Conservation (phyloP, 768 basidiomycete species). For the Lenzites betulinus region DNA sequence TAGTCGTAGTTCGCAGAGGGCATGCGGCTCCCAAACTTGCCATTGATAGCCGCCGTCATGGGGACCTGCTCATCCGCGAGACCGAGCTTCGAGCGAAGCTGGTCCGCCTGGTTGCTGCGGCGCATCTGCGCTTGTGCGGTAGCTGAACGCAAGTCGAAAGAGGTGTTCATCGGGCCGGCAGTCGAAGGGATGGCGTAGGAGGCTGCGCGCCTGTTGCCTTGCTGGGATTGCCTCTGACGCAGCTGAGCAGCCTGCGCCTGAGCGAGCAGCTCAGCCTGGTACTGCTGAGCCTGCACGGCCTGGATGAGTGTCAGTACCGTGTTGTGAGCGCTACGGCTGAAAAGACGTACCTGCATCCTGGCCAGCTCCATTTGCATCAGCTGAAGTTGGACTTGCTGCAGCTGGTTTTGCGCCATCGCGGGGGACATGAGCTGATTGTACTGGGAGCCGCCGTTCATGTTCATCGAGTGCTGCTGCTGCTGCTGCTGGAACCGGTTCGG, state of each 20-base stretch:
- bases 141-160: conserved; percentile 66
- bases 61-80: conserved; percentile 64
- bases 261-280: conserved; percentile 71
- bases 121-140: conserved; percentile 60
- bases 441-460: conserved; percentile 50
- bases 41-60: conserved; percentile 80
- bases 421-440: conserved; percentile 44
- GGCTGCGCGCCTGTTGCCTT: conserved; percentile 51
- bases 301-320: conserved; percentile 29
- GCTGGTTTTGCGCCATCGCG: conserved; percentile 51
- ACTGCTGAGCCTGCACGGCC: conserved; percentile 75
- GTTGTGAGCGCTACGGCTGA: not conserved
- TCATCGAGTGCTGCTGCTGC: conserved; percentile 52
- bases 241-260: conserved; percentile 58
- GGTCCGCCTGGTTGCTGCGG: conserved; percentile 69
- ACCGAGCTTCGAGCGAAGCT: conserved; percentile 61
- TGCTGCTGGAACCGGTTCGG: conserved; percentile 70
- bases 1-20: conserved; percentile 46
- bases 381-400: conserved; percentile 77
- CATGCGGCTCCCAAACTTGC: conserved; percentile 71
- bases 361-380: conserved; percentile 84
- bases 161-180: conserved; percentile 65
- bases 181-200: conserved; percentile 62
- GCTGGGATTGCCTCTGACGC: conserved; percentile 53
- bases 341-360: conserved; percentile 67